These are phyloP conservation scores for Ophiostoma triangulosporum DNA, from an alignment of 2,329 filamentous ascomycete species.

Conservation along the genomic window DNA sequence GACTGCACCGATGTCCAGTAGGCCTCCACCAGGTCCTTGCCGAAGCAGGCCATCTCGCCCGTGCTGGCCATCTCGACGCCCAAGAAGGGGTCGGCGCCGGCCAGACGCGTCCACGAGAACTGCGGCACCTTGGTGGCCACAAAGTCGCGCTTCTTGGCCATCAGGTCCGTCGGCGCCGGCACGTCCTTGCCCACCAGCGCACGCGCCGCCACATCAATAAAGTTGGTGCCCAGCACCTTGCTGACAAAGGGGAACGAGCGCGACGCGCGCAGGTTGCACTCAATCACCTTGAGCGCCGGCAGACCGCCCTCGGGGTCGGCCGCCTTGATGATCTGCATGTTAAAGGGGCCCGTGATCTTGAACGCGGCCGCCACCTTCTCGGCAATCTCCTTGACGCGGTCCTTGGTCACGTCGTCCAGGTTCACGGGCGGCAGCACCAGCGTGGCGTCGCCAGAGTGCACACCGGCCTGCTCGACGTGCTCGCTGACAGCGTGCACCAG, in stretches of 20 bases:
- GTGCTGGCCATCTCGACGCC: constrained; percentile 96
- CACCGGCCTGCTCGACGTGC: constrained; percentile 93
- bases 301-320: constrained; percentile 94
- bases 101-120: constrained; percentile 97
- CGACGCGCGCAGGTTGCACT: constrained; percentile 94
- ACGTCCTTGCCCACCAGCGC: constrained; percentile 71
- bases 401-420: constrained; percentile 65
- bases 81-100: constrained; percentile 91
- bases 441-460: constrained; percentile 95
- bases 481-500: constrained; percentile 87
- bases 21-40: constrained; percentile 86
- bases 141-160: constrained; percentile 81
- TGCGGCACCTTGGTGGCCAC: constrained; percentile 95
- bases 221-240: constrained; percentile 93
- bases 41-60: constrained; percentile 97
- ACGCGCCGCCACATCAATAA: constrained; percentile 92
- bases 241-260: constrained; percentile 96
- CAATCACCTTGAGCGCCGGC: constrained; percentile 96
- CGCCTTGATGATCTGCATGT: constrained; percentile 99
- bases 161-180: constrained; percentile 73
- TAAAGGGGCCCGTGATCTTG: constrained; percentile 84
- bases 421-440: constrained; percentile 77
- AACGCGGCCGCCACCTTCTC: constrained; percentile 94
- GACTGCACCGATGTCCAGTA: constrained; percentile 97
- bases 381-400: constrained; percentile 87